Conservation (phyloP, 768 basidiomycete species). For the Boletus rubroflammeus region DNA sequence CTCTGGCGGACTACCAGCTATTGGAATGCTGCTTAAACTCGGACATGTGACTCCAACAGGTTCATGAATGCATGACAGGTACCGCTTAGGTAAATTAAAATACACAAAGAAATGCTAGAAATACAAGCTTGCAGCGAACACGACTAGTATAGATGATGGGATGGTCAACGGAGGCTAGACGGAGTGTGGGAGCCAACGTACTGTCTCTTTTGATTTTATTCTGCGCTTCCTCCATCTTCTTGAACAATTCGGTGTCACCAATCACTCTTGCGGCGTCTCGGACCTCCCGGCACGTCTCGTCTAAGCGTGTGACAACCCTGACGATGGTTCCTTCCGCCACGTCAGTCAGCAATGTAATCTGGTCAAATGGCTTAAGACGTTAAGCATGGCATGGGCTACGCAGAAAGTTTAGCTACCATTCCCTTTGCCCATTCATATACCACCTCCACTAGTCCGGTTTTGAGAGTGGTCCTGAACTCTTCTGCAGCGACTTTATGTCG, state of each 20-base stretch:
- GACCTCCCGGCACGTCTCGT: conserved; percentile 96
- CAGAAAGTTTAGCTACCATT: conserved; percentile 61
- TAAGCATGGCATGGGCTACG: background rate
- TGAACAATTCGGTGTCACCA: conserved; percentile 92
- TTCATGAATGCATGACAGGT: background rate
- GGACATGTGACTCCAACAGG: background rate
- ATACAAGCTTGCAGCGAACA: conserved; percentile 85
- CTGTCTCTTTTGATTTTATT: conserved; percentile 94
- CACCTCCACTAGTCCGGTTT: conserved; percentile 91
- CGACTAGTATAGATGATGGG: conserved; percentile 44
- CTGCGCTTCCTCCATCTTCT: conserved; percentile 97
- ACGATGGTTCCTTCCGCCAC: conserved; percentile 97
- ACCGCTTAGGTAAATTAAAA: background rate
- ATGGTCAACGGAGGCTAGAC: conserved; percentile 4
- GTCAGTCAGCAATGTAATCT: conserved; percentile 90
- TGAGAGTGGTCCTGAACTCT: conserved; percentile 74
- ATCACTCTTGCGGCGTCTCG: conserved; percentile 96
- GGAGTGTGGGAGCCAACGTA: conserved; percentile 42
- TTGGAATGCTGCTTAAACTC: conserved; percentile 22
- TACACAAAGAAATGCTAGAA: conserved; percentile 44
- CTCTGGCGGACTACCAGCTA: background rate
- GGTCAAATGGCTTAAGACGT: conserved; percentile 77
- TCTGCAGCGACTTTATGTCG: conserved; percentile 72
- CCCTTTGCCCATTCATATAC: conserved; percentile 99
- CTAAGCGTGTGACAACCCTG: conserved; percentile 89